These are phyloP conservation scores for Scedosporium aurantiacum DNA, from an alignment of 2,329 filamentous ascomycete species.

Conservation along the genomic window DNA sequence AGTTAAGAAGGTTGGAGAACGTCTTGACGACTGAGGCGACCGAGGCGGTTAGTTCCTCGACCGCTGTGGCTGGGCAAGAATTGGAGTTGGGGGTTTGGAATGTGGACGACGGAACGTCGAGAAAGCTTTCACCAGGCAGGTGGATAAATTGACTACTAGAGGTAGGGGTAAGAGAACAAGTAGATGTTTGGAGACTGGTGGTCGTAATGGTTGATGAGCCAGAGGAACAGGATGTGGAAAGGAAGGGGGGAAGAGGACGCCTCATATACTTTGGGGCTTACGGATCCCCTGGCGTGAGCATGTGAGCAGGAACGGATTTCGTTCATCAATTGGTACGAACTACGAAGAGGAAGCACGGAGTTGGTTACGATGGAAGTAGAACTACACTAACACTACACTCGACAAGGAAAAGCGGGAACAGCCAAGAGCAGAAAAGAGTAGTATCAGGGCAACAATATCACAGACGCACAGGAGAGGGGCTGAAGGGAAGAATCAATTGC, in stretches of 20 bases:
- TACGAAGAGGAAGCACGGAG: neutral
- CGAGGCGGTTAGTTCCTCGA: slow-evolving; percentile 41
- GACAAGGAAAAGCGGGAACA: neutral
- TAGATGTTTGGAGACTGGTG: neutral
- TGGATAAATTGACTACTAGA: neutral
- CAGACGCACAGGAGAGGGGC: neutral
- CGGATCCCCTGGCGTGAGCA: neutral
- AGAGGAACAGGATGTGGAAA: neutral
- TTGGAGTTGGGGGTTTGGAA: neutral
- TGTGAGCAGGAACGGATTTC: neutral
- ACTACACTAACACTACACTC: neutral
- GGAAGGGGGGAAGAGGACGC: neutral
- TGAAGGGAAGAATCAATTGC: neutral
- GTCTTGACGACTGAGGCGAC: slow-evolving; percentile 68
- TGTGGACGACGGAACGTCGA: neutral
- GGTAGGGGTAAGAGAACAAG: neutral
- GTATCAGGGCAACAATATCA: neutral
- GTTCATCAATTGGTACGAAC: neutral
- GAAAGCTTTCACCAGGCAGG: neutral
- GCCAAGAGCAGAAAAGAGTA: neutral
- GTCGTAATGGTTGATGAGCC: neutral
- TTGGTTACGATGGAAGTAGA: neutral
- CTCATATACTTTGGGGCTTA: neutral
- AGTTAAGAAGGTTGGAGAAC: slow-evolving; percentile 98
- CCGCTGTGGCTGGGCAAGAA: slow-evolving; percentile 18